Evolutionary conservation across 257 asterid genomes (phyloP).

Genomic region (Asclepias syriaca): DNA sequence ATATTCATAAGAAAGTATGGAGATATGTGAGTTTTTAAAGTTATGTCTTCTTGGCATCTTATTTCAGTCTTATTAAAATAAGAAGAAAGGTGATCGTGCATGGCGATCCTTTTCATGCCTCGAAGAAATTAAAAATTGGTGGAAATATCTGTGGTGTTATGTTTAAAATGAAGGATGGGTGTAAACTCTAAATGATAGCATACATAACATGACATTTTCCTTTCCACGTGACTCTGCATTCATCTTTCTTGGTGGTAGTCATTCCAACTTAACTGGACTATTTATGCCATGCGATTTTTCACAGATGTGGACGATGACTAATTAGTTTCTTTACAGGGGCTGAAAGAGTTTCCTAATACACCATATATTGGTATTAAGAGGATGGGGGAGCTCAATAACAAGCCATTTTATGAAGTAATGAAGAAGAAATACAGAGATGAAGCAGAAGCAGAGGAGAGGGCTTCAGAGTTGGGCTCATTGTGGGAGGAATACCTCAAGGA

Average conservation of each 20-base stretch:
- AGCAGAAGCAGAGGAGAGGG: constrained; percentile 69
- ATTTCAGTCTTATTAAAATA: background rate
- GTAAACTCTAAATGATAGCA: background rate
- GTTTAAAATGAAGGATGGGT: background rate
- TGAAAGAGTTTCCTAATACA: constrained; percentile 49
- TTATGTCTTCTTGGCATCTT: background rate
- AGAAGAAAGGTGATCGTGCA: background rate
- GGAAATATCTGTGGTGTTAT: background rate
- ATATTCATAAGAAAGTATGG: background rate
- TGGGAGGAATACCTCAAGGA: constrained; percentile 96
- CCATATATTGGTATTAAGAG: constrained; percentile 61
- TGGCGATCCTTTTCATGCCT: background rate
- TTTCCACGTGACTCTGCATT: background rate
- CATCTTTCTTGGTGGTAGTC: background rate
- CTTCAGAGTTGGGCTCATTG: constrained; percentile 69
- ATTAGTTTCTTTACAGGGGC: constrained; percentile 33
- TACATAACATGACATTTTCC: background rate
- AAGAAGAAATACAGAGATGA: constrained; percentile 48
- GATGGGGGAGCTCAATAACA: constrained; percentile 83
- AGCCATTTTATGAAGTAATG: constrained; percentile 74
- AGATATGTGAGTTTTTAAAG: background rate
- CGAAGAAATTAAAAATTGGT: background rate
- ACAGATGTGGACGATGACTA: background rate
- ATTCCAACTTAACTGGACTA: too few species aligned
- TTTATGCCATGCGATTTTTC: background rate